Base-by-base conservation (phyloP, 305 asterid species). In the Solanum chacoense region DNA sequence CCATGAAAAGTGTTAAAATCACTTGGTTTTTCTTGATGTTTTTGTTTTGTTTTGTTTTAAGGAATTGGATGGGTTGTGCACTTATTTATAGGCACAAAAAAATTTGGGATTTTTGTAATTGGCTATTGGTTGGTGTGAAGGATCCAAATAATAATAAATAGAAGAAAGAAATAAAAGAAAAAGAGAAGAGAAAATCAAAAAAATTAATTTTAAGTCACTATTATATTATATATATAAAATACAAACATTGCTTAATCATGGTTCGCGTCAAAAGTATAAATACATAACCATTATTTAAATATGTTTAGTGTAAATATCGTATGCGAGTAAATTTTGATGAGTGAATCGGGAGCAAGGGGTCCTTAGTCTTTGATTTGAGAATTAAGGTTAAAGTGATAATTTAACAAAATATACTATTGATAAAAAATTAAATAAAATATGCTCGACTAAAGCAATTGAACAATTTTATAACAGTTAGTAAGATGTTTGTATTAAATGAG, bases 1-100 rank as follows among this genome's bases (percentile, higher is more conserved):
- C 93, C 93, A 91, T 91, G 72, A 89, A 5, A 72, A 35, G 32
- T 83, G 40, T 16, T 20, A 36, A 59, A 16, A 88, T 29, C 10
- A 8, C 28, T 20, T 26, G 8, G 45, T 77, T 32, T 78, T 28
- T 35, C 3, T 14, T 72, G 6, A 72, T 76, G 18, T 9, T 50
- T 59, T 45, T 73, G 28, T 72, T 84, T 29, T 45, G 80, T 80
- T 50, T 50, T 88, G 18, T 42, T 40, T 24, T 29, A 50, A 50
- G 31, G 22, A 72, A 29, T 10, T 45, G 20, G 29, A 81, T 16
- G 20, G 29, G 38, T 28, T 81, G 28, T 42, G 72, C 29, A 45
- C 86, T 28, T 18, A 81, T 45, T 81, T 81, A 45, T 81, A 81
- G 86, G 6, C 86, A 40, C 36, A 16, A 76, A 34, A 8, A 32